A percentile compares a stretch with the other conserved stretches of the same genome.
Evolutionary conservation across 2,329 filamentous ascomycete species (phyloP).

Genomic region (Aureobasidium sp.): DNA sequence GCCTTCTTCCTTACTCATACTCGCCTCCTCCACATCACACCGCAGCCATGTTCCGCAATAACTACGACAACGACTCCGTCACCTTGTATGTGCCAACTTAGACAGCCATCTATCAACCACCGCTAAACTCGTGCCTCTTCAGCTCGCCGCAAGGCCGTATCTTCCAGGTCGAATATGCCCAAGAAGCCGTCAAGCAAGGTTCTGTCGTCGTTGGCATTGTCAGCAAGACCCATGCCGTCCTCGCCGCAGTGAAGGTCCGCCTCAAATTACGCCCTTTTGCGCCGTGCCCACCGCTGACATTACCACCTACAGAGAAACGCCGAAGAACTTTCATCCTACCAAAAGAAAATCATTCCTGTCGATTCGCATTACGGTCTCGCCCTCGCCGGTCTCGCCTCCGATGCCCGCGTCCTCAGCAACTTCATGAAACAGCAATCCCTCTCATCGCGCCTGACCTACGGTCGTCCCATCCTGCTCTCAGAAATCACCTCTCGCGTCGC

Average conservation of each 20-base stretch:
- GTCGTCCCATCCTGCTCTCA: constrained; percentile 83
- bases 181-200: constrained; percentile 97
- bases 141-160: constrained; percentile 98
- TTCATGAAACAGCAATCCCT: constrained; percentile 99
- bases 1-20: constrained; percentile 13
- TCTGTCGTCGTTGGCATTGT: constrained; percentile 95
- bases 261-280: background rate
- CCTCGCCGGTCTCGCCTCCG: constrained; percentile 92
- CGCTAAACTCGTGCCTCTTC: constrained; percentile 14
- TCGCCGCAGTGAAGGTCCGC: constrained; percentile 88
- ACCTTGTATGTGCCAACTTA: constrained; percentile 70
- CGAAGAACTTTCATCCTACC: constrained; percentile 98
- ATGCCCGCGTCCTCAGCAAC: constrained; percentile 98
- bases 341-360: constrained; percentile 97
- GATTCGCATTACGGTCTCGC: constrained; percentile 94
- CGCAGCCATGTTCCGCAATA: constrained; percentile 92
- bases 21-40: constrained; percentile 18
- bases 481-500: constrained; percentile 87
- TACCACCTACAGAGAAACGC: constrained; percentile 68
- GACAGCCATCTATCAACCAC: background rate
- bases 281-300: background rate
- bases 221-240: constrained; percentile 95
- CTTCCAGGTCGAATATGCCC: constrained; percentile 99
- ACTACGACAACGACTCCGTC: constrained; percentile 99
- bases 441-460: constrained; percentile 90